These are phyloP conservation scores for Penicillium janthinellum DNA, from an alignment of 2,329 filamentous ascomycete genomes.

Conservation along the genomic window DNA sequence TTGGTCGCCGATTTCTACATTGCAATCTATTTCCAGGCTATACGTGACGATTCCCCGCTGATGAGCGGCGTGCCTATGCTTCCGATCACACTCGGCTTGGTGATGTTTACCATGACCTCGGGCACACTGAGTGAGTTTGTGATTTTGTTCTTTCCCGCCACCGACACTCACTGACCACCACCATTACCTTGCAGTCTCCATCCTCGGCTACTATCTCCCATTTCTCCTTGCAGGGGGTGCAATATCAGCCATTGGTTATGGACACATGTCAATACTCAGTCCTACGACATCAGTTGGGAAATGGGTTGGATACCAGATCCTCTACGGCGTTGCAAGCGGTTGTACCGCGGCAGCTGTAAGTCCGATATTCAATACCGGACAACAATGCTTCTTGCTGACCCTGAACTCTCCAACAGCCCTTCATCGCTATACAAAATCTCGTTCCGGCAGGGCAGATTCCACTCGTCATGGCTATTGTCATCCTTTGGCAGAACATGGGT, in stretches of 20 bases:
- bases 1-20: slow-evolving; percentile 37
- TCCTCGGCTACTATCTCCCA: slow-evolving; percentile 39
- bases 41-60: slow-evolving; percentile 38
- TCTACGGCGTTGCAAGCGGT: slow-evolving; percentile 27
- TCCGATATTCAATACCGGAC: not conserved
- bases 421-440: slow-evolving; percentile 32
- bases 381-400: no score
- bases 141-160: no score
- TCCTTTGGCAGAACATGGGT: slow-evolving; percentile 39
- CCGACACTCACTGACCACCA: no score
- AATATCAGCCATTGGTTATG: slow-evolving; percentile 33
- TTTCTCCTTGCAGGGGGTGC: slow-evolving; percentile 31
- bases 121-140: slow-evolving; percentile 7
- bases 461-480: slow-evolving; percentile 32
- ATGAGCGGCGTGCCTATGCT: slow-evolving; percentile 45
- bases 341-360: slow-evolving; percentile 15
- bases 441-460: slow-evolving; percentile 28
- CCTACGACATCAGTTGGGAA: slow-evolving; percentile 21
- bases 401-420: slow-evolving; percentile 10
- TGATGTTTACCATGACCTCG: slow-evolving; percentile 10
- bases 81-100: slow-evolving; percentile 31
- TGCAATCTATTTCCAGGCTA: slow-evolving; percentile 47
- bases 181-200: slow-evolving; percentile 23
- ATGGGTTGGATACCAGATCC: slow-evolving; percentile 36
- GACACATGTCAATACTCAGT: slow-evolving; percentile 36